Base-by-base conservation (phyloP, 2,329 filamentous ascomycete genomes). In the Colletotrichum gigasporum region DNA sequence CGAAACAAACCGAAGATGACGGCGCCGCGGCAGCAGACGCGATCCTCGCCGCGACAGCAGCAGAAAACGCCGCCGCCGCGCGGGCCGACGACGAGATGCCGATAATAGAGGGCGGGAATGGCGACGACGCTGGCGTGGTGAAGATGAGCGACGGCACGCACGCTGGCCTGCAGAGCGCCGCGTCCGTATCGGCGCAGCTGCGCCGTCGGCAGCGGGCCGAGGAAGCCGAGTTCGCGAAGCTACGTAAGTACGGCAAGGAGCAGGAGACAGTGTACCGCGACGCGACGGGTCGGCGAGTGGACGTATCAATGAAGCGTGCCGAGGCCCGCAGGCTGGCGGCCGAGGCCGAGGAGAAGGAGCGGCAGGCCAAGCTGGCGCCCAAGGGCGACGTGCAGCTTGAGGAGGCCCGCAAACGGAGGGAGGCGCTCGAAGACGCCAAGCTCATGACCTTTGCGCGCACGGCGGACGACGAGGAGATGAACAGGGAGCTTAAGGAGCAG, bases 241-340 rank as follows among this genome's bases (percentile, higher is more conserved):
- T 76, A 70, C 69, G 74, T 32, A 82, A 79, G 62, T 80, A 75
- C 66, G 76, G 75, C 39, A 79, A 82, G 61, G 86, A 87, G 30
- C 86, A 90, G 71, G 93, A 97, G 78, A 97, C 95, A 0, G 94
- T 97, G 22, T 97, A 98, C 76, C 91, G 96, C 71, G 96, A 99
- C 78, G 96, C 96, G 10, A 96, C 92, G 3, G 96, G 96, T 11
- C 87, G 94, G n/a, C 90, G 97, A 58, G 94, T 99, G 68, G 97
- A 99, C 73, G 87, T 98, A 22, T 90, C 90, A 16, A 93, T 97
- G 91, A 93, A 93, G 77, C 87, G 94, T 22, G 94, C 93, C 18
- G 94, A 97, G 76, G 91, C 92, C 52, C 86, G 93, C n/a, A 87
- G 88, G 51, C 78, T 78, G 9, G 84, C 81, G 2, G 75, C 77